Evolutionary conservation across 2,329 filamentous ascomycete species (phyloP).

Genomic region (Davidsoniella eucalypti): DNA sequence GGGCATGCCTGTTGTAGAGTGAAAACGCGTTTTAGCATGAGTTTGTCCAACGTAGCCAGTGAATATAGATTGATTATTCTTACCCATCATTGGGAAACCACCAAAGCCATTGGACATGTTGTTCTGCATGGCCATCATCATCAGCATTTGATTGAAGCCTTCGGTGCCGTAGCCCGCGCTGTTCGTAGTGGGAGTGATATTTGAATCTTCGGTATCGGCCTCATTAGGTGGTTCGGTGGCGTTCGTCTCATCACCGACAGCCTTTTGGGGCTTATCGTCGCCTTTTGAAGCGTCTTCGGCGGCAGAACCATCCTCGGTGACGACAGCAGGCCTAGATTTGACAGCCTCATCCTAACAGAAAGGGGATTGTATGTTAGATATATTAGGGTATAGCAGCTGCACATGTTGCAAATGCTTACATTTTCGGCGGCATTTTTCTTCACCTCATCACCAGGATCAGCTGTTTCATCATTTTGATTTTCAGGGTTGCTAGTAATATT

Average conservation of each 20-base stretch:
- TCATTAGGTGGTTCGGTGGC: conserved; percentile 16
- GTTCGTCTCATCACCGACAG: conserved; percentile 15
- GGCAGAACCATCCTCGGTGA: neutral
- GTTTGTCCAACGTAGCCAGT: neutral
- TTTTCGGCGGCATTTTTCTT: no score
- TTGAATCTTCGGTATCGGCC: conserved; percentile 16
- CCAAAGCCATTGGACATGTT: conserved; percentile 43
- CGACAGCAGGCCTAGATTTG: neutral
- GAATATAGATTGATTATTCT: conserved; percentile 21
- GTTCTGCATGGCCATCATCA: conserved; percentile 64
- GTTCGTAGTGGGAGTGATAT: conserved; percentile 15
- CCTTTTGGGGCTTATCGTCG: conserved; percentile 14
- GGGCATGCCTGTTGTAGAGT: conserved; percentile 46
- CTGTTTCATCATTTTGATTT: conserved; percentile 1
- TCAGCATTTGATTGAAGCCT: conserved; percentile 63
- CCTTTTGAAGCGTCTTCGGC: neutral
- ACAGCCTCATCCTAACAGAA: no score
- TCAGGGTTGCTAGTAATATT: neutral
- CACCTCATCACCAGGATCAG: neutral
- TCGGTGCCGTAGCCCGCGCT: conserved; percentile 45
- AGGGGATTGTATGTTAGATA: no score
- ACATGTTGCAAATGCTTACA: no score
- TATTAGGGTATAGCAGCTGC: no score
- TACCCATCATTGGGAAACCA: conserved; percentile 74
- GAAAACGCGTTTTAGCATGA: neutral